Base-by-base conservation (phyloP, 148 eudicot species). In the Rhododendron mucronatum region DNA sequence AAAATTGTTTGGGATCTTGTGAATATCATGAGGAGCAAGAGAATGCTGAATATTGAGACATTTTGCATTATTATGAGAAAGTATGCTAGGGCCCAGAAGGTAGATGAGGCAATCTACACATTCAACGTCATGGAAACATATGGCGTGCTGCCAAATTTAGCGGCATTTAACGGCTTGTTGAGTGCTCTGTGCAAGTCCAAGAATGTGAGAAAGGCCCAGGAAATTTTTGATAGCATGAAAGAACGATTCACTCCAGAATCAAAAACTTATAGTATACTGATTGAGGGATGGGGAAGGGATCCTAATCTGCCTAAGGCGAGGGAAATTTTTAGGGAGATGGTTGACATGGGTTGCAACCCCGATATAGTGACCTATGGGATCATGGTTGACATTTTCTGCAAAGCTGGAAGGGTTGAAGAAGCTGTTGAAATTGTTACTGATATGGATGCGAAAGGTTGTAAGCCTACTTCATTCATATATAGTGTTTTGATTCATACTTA, bases 111-210 rank as follows among this genome's bases (percentile, higher is more conserved):
- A n/a, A 91, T 96, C 53, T 96, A 96, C 86, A 87, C 97, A 8
- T 95, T 93, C 86, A 95, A 95, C 84, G 86, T 95, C 71, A 95
- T 94, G 98, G 93, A 92, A 69, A 95, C 93, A 80, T 94, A 94
- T 79, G 92, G 87, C 20, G 61, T 93, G 26, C 71, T 88, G 20
- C 92, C 99, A 30, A 95, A 92, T 86, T 69, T 96, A 80, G 95
- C 94, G 13, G 99, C 98, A 73, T 94, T 95, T 87, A 96, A 96
- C 77, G 98, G 99, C 74, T 88, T 96, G 80, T 82, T 96, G 80
- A 92, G 98, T 91, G 95, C 98, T 86, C 87, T 97, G 53, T 97
- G 98, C 92, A 97, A 95, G 91, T 92, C 98, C 78, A 97, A 93
- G 88, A 94, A 97, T 87, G 94, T 94, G 47, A 91, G 95, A 67